phyloP scores from a whole-genome alignment of 2,329 filamentous ascomycete genomes.

The Thelonectria rubi region DNA sequence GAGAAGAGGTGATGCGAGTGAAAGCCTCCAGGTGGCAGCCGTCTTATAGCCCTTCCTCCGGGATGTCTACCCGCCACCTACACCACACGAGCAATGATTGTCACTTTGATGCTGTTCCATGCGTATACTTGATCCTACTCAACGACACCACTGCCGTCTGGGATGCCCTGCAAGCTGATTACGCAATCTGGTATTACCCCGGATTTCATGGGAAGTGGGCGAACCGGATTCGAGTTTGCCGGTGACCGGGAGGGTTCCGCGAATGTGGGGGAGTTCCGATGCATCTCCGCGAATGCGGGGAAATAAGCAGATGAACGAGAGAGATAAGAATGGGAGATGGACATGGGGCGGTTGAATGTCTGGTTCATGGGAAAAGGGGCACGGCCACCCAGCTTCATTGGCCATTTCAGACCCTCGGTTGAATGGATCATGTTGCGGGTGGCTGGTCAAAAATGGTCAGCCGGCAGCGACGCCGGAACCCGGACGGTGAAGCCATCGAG shows the following conservation, averaged over 20 bases:
- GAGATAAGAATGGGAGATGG: not conserved
- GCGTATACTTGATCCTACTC: not conserved
- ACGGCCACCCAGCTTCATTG: not conserved
- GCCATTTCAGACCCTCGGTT: not conserved
- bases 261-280: not conserved
- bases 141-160: not conserved
- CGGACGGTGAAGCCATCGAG: not conserved
- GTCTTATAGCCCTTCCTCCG: not conserved
- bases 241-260: not conserved
- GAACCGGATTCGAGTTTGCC: conserved; percentile 17
- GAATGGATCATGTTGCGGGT: not conserved
- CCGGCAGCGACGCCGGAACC: not conserved
- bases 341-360: not conserved
- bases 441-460: not conserved
- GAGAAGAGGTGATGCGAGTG: not conserved
- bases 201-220: conserved; percentile 1
- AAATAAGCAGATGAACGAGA: not conserved
- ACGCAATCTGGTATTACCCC: conserved; percentile 17
- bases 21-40: not conserved
- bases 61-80: not conserved
- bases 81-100: not conserved
- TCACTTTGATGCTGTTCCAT: not conserved
- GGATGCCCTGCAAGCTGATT: conserved; percentile 7
- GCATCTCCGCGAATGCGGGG: not conserved
- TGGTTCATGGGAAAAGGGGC: not conserved